Base-by-base conservation (phyloP, 495 filamentous ascomycete genomes). In the Immersiella caudata region DNA sequence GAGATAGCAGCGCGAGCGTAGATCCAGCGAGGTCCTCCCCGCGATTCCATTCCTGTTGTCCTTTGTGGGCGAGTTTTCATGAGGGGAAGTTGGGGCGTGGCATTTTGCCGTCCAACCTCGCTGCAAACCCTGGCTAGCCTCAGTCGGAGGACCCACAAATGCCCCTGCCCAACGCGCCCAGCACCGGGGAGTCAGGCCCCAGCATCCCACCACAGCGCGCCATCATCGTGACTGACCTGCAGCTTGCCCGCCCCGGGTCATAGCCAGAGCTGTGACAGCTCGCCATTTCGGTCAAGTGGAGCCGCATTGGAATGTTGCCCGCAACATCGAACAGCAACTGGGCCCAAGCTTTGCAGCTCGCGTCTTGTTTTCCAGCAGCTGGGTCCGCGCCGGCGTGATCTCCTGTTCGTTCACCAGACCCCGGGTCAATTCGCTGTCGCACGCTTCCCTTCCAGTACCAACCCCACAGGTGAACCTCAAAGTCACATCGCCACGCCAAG, bases 51-150 rank as follows among this genome's bases (percentile, higher is more conserved):
- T 49, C 25, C 14, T 18, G 40, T 46, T 18, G 40, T 46, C 40
- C 4, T 33, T 8, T 33, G 40, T 18, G 40, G 40, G 40, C 40
- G 40, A 46, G 11, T 46, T 46, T 26, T 56, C 64, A 22, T 56
- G 26, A 26, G 56, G 56, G 56, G 26, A 59, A 52, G 22, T 35
- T 20, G n/a, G 57, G 66, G 49, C 66, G 60, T 60, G n/a, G 60
- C 66, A 68, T 68, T 64, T 58, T 57, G 49, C 59, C 50, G 59
- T 59, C 54, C 59, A 49, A 58, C n/a, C 60, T 50, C 60, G 35
- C 27, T n/a, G 35, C 35, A 59, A 6, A 1, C 56, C 26, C 56
- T 59, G 52, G 22, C 52, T 16, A 46, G 40, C 40, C 40, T 46
- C 40, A 14, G 40, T 46, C 40, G 4, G 9, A 14, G 40, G 40